Percentiles rank a stretch among this genome's conserved stretches.
These are phyloP conservation scores for Trametopsis cervina DNA, from an alignment of 768 basidiomycete genomes.

Conservation along the genomic window DNA sequence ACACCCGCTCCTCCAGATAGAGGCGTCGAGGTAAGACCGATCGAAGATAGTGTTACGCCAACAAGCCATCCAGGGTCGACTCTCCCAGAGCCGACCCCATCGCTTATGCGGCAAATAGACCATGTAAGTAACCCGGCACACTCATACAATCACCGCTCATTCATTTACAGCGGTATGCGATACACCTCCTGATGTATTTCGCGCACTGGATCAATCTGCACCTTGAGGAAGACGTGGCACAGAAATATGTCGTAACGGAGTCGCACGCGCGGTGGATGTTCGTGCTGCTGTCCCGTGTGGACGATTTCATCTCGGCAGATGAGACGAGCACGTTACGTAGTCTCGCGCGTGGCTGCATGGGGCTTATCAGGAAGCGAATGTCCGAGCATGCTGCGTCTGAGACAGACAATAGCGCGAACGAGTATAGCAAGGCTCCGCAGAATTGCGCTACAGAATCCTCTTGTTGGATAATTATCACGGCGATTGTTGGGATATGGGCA, in stretches of 20 bases:
- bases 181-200: conserved; percentile 82
- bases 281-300: conserved; percentile 59
- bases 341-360: conserved; percentile 64
- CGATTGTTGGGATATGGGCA: conserved; percentile 63
- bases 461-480: conserved; percentile 71
- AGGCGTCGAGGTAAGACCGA: neutral
- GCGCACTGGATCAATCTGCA: conserved; percentile 70
- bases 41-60: neutral
- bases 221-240: conserved; percentile 36
- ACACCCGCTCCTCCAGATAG: conserved; percentile 26
- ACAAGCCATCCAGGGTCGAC: conserved; percentile 5
- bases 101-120: conserved; percentile 52
- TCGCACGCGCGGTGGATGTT: conserved; percentile 76
- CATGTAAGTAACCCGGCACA: conserved; percentile 40
- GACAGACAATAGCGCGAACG: neutral
- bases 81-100: conserved; percentile 52
- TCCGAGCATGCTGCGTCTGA: conserved; percentile 1
- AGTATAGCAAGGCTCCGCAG: conserved; percentile 19
- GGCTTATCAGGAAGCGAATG: conserved; percentile 16
- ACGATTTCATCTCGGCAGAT: conserved; percentile 63
- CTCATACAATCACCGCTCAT: neutral
- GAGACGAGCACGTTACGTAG: conserved; percentile 73
- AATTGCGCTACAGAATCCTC: conserved; percentile 27
- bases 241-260: conserved; percentile 38
- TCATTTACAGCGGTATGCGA: conserved; percentile 46